These are phyloP conservation scores for Candida patagonica DNA, from an alignment of 805 yeast genomes.

Conservation along the genomic window DNA sequence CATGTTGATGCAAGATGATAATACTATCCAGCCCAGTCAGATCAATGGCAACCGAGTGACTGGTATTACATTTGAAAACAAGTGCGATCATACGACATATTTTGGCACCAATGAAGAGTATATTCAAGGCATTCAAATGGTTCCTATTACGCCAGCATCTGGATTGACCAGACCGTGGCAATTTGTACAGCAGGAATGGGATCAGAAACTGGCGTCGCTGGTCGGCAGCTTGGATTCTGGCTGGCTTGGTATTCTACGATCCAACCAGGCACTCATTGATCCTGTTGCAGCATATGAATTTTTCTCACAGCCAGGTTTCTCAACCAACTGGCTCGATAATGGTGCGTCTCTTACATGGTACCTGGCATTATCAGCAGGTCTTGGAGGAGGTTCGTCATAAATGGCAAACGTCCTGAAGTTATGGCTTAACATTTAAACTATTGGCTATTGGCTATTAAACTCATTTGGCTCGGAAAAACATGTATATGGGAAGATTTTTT, in stretches of 20 bases:
- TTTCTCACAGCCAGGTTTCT: constrained; percentile 48
- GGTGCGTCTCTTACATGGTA: constrained; percentile 90
- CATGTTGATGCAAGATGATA: constrained; percentile 42
- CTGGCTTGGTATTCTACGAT: constrained; percentile 63
- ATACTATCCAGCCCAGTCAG: constrained; percentile 43
- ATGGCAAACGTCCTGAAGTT: too few relatives aligned
- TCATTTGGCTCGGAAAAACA: too few relatives aligned
- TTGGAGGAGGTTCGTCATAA: constrained; percentile 17
- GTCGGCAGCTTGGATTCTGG: constrained; percentile 36
- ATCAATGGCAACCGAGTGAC: constrained; percentile 55
- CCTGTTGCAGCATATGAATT: constrained; percentile 54
- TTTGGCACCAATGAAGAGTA: constrained; percentile 58
- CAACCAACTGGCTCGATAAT: constrained; percentile 52
- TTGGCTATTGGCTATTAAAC: too few relatives aligned
- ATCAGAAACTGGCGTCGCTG: constrained; percentile 36
- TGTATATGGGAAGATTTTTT: too few relatives aligned
- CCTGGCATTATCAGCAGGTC: constrained; percentile 53
- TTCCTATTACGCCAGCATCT: constrained; percentile 60
- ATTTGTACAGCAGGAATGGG: constrained; percentile 54
- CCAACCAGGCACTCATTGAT: constrained; percentile 67
- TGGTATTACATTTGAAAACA: constrained; percentile 74
- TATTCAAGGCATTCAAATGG: constrained; percentile 75
- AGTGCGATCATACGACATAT: constrained; percentile 64
- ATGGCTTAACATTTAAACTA: too few relatives aligned
- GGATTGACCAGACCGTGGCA: constrained; percentile 42